These are phyloP conservation scores for Parachlorella kessleri DNA, from an alignment of 139 green algal species.

Conservation along the genomic window DNA sequence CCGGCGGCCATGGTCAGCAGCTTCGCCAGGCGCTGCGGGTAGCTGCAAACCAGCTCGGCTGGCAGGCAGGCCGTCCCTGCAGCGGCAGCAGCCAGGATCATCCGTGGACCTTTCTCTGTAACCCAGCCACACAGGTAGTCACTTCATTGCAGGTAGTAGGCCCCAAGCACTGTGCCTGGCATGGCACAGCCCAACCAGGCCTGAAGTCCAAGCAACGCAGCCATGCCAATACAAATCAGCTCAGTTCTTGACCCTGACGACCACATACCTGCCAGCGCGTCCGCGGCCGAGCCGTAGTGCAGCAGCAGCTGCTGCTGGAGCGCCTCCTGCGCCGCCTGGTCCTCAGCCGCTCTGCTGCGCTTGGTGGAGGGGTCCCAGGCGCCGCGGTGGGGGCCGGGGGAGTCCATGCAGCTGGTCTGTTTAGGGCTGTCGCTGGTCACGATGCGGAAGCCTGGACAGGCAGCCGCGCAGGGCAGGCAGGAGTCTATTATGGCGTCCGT, in stretches of 20 bases:
- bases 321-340: conserved; percentile 49
- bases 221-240: too few species aligned
- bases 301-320: conserved; percentile 45
- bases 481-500: too few species aligned
- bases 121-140: too few species aligned
- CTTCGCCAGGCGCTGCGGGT: neutral
- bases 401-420: conserved; percentile 73
- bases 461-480: too few species aligned
- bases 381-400: conserved; percentile 58
- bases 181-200: too few species aligned
- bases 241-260: neutral
- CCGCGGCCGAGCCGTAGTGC: conserved; percentile 21
- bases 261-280: conserved; percentile 15
- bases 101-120: too few species aligned
- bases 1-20: neutral
- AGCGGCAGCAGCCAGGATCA: too few species aligned
- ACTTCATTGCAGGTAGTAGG: too few species aligned
- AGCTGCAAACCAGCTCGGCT: neutral
- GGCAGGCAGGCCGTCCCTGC: neutral
- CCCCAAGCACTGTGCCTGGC: too few species aligned
- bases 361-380: conserved; percentile 64
- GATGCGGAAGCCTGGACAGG: conserved; percentile 27
- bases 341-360: conserved; percentile 24
- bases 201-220: too few species aligned
- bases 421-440: conserved; percentile 43